Conservation (phyloP, 805 yeast genomes). For the Pichia californica region DNA sequence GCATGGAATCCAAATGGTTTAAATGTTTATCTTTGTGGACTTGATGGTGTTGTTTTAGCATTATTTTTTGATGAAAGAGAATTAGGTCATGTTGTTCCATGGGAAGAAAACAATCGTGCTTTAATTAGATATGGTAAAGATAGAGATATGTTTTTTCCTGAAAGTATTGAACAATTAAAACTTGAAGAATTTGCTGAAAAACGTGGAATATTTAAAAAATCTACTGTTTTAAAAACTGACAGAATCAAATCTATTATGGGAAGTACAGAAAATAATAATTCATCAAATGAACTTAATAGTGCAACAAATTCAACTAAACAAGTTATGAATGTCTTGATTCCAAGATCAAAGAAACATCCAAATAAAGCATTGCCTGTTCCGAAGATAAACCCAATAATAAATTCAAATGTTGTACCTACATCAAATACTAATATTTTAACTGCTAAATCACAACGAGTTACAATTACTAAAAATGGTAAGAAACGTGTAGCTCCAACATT, state of each 20-base stretch:
- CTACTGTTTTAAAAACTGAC: constrained; percentile 2
- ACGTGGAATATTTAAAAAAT: background rate
- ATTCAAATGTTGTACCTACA: background rate
- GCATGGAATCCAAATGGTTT: constrained; percentile 85
- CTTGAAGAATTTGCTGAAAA: constrained; percentile 58
- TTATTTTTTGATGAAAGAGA: constrained; percentile 58
- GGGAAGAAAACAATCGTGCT: constrained; percentile 60
- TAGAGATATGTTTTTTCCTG: constrained; percentile 81
- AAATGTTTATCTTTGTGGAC: constrained; percentile 64
- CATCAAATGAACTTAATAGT: background rate
- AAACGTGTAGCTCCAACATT: constrained; percentile 70
- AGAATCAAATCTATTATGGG: constrained; percentile 40
- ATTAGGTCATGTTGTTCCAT: constrained; percentile 53
- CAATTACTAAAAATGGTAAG: constrained; percentile 69
- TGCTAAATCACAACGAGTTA: constrained; percentile 37
- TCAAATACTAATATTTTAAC: constrained; percentile 14
- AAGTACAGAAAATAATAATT: constrained; percentile 9
- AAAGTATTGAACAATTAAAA: constrained; percentile 69
- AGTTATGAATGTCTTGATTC: constrained; percentile 22
- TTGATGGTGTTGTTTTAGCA: constrained; percentile 77
- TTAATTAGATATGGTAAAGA: constrained; percentile 84
- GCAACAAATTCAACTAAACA: constrained; percentile 1
- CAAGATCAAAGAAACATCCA: constrained; percentile 29
- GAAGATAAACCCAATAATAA: background rate
- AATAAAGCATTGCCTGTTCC: constrained; percentile 20